Evolutionary conservation across 352 stramenopile genomes (phyloP), one percentile per base, ranked within the genome.

Genomic region (Phytopythium helicoides): DNA sequence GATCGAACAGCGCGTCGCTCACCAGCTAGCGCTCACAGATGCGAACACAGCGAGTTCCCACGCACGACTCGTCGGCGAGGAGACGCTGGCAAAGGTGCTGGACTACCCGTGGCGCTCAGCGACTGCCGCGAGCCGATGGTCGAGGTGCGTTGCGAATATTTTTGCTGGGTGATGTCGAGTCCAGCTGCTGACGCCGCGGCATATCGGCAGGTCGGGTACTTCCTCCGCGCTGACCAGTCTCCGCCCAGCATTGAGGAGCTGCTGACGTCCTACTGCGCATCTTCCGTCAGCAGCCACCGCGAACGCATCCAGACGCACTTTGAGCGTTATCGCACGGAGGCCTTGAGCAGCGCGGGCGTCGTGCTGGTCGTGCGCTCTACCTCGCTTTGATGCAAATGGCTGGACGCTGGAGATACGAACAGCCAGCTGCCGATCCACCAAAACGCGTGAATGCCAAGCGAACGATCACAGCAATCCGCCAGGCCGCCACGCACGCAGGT

Each of bases 101-200:
- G 75, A 88, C 60, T 92, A 92, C 56, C 81, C 3, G 57, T 92
- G 21, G 71, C 70, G 2, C 59, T 89, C 25, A 80, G 77, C 49
- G 74, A 86, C 34, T 89, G 81, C 39, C 52, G 48, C 14, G 56
- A 61, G 18, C 36, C 58, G 12, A 89, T 88, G 76, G 47, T 88
- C n/a, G 81, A 89, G 79, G 79, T 89, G 38, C 8, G 62, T n/a
- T n/a, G n/a, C n/a, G n/a, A n/a, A n/a, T n/a, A n/a, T n/a, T n/a
- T n/a, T n/a, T 61, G 11, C 15, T 26, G n/a, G 52, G 51, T 33
- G 3, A 34, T 28, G 15, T 47, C 21, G 31, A 39, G 21, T 35
- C 16, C 8, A 5, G 47, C 31, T 25, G 19, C 21, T 49, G 40
- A 37, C 34, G 16, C 25, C 12, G 31, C 28, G 16, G 31, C 33